Percentiles rank a stretch among this genome's conserved stretches.
Evolutionary conservation across 805 yeast species (phyloP).

Genomic region (Clavispora santaluciae): DNA sequence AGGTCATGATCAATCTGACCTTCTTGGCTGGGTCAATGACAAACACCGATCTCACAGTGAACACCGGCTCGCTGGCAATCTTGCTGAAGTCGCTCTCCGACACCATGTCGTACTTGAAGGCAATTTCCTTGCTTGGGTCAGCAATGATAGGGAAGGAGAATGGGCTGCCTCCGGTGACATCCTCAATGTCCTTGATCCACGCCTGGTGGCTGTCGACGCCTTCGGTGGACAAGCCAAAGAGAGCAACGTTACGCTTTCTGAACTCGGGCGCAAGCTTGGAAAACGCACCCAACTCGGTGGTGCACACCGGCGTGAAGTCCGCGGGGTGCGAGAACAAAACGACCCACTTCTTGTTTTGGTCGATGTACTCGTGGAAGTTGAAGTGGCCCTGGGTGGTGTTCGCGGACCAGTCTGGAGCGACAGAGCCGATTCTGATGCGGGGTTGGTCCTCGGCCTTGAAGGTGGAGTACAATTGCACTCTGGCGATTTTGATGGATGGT

Average conservation of each 20-base stretch:
- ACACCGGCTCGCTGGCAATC: slow-evolving; percentile 57
- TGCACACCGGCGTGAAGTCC: slow-evolving; percentile 76
- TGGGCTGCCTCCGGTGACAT: slow-evolving; percentile 48
- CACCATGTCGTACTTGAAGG: slow-evolving; percentile 63
- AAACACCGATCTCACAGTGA: slow-evolving; percentile 69
- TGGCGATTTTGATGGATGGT: slow-evolving; percentile 8
- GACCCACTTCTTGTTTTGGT: slow-evolving; percentile 49
- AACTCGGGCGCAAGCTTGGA: slow-evolving; percentile 69
- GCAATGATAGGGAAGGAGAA: slow-evolving; percentile 66
- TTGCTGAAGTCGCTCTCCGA: slow-evolving; percentile 66
- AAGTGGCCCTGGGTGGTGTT: slow-evolving; percentile 61
- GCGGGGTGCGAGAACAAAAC: slow-evolving; percentile 73
- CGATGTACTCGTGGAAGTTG: slow-evolving; percentile 59
- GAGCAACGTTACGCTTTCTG: slow-evolving; percentile 56
- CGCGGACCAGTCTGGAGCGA: slow-evolving; percentile 64
- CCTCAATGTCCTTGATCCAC: slow-evolving; percentile 73
- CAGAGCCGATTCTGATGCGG: slow-evolving; percentile 51
- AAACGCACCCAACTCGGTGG: slow-evolving; percentile 75
- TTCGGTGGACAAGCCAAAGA: slow-evolving; percentile 67
- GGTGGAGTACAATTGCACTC: slow-evolving; percentile 13
- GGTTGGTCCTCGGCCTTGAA: slow-evolving; percentile 39
- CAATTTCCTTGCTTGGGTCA: slow-evolving; percentile 57
- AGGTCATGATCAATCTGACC: slow-evolving; percentile 57
- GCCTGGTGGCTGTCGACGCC: slow-evolving; percentile 54
- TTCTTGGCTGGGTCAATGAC: slow-evolving; percentile 65